phyloP scores from a whole-genome alignment of 331 rosid species.

The Erythrophleum ivorense region DNA sequence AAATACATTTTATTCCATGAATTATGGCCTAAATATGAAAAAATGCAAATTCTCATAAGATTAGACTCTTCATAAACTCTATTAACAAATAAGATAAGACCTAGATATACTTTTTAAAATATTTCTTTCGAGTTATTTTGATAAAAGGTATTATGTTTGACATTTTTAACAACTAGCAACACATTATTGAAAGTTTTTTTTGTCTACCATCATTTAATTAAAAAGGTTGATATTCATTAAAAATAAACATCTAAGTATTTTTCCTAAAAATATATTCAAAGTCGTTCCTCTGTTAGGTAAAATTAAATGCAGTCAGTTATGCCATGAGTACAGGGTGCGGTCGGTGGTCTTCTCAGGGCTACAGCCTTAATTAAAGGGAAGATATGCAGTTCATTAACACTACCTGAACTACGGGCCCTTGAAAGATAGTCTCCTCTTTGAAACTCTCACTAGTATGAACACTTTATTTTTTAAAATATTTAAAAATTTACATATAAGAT shows the following conservation, averaged over 20 bases:
- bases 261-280: background rate
- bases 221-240: background rate
- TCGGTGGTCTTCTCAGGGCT: background rate
- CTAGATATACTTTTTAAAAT: background rate
- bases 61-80: background rate
- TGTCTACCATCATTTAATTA: background rate
- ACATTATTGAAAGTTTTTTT: no score
- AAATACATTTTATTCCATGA: no score
- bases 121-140: background rate
- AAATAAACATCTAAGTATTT: background rate
- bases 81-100: background rate
- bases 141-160: background rate
- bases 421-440: background rate
- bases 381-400: background rate
- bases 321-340: background rate
- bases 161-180: background rate
- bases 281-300: background rate
- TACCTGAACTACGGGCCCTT: background rate
- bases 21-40: no score
- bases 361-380: background rate
- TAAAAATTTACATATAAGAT: no score
- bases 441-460: background rate
- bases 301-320: background rate
- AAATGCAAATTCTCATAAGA: no score
- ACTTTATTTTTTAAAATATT: no score